These are phyloP conservation scores for Pleoardoris graminearum DNA, from an alignment of 2,329 filamentous ascomycete species.

Conservation along the genomic window DNA sequence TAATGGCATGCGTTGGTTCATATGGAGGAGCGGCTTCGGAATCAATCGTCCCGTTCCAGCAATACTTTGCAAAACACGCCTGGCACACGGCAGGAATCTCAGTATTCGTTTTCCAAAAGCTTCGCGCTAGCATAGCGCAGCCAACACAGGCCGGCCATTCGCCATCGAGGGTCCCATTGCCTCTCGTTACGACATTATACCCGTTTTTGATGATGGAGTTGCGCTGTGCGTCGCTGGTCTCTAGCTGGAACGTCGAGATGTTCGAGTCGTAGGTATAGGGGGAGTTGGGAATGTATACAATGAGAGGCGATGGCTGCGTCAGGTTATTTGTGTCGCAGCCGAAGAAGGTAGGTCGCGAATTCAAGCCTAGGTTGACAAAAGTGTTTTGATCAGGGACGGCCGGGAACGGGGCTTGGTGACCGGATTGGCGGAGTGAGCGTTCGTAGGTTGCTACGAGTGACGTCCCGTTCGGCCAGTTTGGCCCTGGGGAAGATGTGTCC, in stretches of 20 bases:
- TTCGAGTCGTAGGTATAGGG: slow-evolving; percentile 79
- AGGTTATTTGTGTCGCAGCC: slow-evolving; percentile 72
- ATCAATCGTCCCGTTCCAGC: too few species aligned
- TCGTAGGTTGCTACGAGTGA: slow-evolving; percentile 71
- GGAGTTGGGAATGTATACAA: slow-evolving; percentile 86
- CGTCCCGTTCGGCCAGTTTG: slow-evolving; percentile 75
- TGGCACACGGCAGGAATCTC: too few species aligned
- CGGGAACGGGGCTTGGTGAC: slow-evolving; percentile 68
- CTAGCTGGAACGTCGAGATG: slow-evolving; percentile 70
- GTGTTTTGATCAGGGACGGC: slow-evolving; percentile 73
- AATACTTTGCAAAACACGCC: too few species aligned
- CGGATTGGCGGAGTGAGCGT: slow-evolving; percentile 60
- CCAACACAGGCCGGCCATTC: slow-evolving; percentile 81
- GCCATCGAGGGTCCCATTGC: slow-evolving; percentile 71
- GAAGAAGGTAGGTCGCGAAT: slow-evolving; percentile 76
- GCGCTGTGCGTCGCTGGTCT: slow-evolving; percentile 64
- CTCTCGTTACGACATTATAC: slow-evolving; percentile 78
- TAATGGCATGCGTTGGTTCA: too few species aligned
- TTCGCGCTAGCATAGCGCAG: slow-evolving; percentile 79
- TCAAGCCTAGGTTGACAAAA: slow-evolving; percentile 76
- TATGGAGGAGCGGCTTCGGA: too few species aligned
- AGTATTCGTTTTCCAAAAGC: slow-evolving; percentile 49
- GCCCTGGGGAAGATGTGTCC: slow-evolving; percentile 57
- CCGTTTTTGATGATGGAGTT: slow-evolving; percentile 85
- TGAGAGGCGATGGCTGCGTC: slow-evolving; percentile 64